Percentiles rank a stretch among this genome's conserved stretches.
Conservation (phyloP, 1,139 yeast genomes). For the Scheffersomyces stambukii region DNA sequence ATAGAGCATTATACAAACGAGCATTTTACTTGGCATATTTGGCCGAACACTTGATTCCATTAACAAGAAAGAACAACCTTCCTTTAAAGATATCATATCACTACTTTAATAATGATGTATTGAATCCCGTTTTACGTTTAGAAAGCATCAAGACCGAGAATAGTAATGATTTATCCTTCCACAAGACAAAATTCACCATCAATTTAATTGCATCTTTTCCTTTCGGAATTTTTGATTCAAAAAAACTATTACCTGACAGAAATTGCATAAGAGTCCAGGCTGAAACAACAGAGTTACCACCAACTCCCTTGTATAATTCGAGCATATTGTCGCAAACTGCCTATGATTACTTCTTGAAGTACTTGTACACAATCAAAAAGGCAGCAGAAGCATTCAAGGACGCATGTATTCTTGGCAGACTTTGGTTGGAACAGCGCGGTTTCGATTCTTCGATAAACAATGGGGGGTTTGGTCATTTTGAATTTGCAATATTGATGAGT, state of each 20-base stretch:
- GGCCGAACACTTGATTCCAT: constrained; percentile 56
- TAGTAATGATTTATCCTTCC: constrained; percentile 49
- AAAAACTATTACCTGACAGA: constrained; percentile 73
- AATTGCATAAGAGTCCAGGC: constrained; percentile 73
- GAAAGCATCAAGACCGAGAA: constrained; percentile 48
- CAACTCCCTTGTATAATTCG: constrained; percentile 85
- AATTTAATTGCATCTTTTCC: constrained; percentile 74
- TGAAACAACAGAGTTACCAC: constrained; percentile 46
- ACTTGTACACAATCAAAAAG: constrained; percentile 69
- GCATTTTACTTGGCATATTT: constrained; percentile 81
- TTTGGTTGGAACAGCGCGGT: constrained; percentile 90
- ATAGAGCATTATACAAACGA: constrained; percentile 84
- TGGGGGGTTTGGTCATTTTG: constrained; percentile 92
- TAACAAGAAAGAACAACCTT: constrained; percentile 50
- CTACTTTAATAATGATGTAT: constrained; percentile 60
- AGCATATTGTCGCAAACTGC: constrained; percentile 68
- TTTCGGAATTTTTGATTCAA: constrained; percentile 62
- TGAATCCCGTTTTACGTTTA: constrained; percentile 60
- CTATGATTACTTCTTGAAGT: constrained; percentile 67
- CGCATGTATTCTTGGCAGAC: constrained; percentile 80
- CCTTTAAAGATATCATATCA: constrained; percentile 55
- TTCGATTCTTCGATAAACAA: constrained; percentile 56
- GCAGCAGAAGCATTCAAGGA: constrained; percentile 81
- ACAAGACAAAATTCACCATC: constrained; percentile 66
- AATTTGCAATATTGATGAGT: constrained; percentile 78